Conservation (phyloP, 1,284 basidiomycete genomes). For the Trametes versicolor region DNA sequence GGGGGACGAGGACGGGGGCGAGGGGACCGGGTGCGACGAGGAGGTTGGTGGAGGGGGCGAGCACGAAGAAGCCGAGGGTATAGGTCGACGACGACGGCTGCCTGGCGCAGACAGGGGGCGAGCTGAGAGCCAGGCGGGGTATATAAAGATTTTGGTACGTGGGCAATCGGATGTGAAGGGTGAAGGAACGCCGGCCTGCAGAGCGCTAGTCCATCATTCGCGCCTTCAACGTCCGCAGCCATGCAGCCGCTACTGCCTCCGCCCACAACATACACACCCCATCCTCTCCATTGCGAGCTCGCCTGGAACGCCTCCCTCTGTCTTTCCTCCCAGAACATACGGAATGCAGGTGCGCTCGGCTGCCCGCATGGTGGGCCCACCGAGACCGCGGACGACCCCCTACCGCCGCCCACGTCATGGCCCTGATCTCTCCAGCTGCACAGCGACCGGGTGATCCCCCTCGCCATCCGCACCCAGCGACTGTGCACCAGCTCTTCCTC, state of each 20-base stretch:
- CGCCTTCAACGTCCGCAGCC: conserved; percentile 10
- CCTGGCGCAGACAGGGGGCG: conserved; percentile 32
- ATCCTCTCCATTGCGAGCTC: not conserved
- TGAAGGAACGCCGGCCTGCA: conserved; percentile 27
- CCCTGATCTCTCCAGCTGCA: conserved; percentile 24
- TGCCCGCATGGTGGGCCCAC: conserved; percentile 3
- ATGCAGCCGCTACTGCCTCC: not conserved
- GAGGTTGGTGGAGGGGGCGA: conserved; percentile 15
- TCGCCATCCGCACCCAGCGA: conserved; percentile 1
- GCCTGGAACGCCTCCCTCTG: not conserved
- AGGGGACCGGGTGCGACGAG: not conserved
- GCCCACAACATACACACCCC: not conserved
- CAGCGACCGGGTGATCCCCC: conserved; percentile 19
- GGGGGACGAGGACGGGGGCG: not conserved
- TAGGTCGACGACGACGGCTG: conserved; percentile 39
- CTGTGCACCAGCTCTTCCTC: not conserved
- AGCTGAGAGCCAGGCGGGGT: conserved; percentile 22
- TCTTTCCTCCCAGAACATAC: conserved; percentile 17
- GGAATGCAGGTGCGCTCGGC: not conserved
- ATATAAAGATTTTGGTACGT: conserved; percentile 42
- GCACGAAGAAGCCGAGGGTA: conserved; percentile 31
- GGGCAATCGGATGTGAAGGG: conserved; percentile 45
- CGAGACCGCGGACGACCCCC: not conserved
- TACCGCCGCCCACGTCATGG: conserved; percentile 31
- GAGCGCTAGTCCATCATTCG: conserved; percentile 32